Evolutionary conservation across 352 stramenopile species (phyloP).

Genomic region (Phytophthora foliorum): DNA sequence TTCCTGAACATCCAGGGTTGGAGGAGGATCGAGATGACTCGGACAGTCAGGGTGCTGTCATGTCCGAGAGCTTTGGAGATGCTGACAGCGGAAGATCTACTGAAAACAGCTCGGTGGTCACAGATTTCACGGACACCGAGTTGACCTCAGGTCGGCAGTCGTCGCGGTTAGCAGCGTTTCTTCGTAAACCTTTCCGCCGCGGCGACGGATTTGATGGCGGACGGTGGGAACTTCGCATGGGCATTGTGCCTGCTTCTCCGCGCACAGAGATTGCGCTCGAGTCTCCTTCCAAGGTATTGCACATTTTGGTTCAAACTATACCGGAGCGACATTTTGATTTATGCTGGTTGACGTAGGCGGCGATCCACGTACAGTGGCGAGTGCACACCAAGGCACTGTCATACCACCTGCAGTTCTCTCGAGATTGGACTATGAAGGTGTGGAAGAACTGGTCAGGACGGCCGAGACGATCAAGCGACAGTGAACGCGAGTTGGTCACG

Average conservation of each 20-base stretch:
- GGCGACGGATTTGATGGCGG: slow-evolving; percentile 60
- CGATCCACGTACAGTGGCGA: slow-evolving; percentile 68
- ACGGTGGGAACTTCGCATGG: slow-evolving; percentile 50
- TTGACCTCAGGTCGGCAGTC: slow-evolving; percentile 59
- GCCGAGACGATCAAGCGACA: slow-evolving; percentile 52
- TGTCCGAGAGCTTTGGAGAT: slow-evolving; percentile 83
- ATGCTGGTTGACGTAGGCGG: slow-evolving; percentile 47
- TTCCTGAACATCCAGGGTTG: slow-evolving; percentile 38
- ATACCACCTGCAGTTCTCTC: slow-evolving; percentile 78
- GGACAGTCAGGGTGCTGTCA: slow-evolving; percentile 74
- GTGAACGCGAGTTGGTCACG: slow-evolving; percentile 66
- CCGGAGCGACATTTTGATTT: too few species aligned
- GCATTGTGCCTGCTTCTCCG: slow-evolving; percentile 55
- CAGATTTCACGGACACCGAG: slow-evolving; percentile 66
- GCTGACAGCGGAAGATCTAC: slow-evolving; percentile 76
- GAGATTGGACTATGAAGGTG: slow-evolving; percentile 80
- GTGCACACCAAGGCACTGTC: slow-evolving; percentile 60
- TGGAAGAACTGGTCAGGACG: slow-evolving; percentile 82
- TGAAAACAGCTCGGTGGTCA: slow-evolving; percentile 76
- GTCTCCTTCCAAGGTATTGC: slow-evolving; percentile 69
- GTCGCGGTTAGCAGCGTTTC: slow-evolving; percentile 68
- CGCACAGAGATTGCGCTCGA: slow-evolving; percentile 56
- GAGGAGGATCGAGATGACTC: slow-evolving; percentile 70
- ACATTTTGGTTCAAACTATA: too few species aligned
- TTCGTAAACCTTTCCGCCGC: slow-evolving; percentile 77